A percentile compares a stretch with the other conserved stretches of the same genome.
Conservation (phyloP, 257 asterid genomes). For the Solanum chiquidenum region DNA sequence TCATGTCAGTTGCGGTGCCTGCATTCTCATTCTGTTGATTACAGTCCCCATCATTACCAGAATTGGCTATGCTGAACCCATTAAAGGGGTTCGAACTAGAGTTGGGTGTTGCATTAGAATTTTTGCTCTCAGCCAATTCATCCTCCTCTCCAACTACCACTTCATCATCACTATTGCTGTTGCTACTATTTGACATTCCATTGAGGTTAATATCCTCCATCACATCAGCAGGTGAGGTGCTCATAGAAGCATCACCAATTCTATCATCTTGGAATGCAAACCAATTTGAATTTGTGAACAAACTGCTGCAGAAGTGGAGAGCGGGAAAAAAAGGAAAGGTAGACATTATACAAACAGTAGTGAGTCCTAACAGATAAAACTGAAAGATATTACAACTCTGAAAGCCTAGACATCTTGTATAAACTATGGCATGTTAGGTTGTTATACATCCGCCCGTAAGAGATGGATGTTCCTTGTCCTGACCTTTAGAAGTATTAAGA, state of each 20-base stretch:
- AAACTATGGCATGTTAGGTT: background rate
- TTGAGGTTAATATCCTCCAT: constrained; percentile 52
- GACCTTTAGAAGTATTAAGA: background rate
- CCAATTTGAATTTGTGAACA: constrained; percentile 99
- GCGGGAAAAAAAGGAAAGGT: background rate
- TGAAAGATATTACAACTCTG: background rate
- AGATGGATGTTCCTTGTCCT: background rate
- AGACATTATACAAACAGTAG: background rate
- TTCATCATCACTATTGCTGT: constrained; percentile 68
- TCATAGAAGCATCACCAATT: constrained; percentile 35
- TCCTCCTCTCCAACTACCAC: constrained; percentile 89
- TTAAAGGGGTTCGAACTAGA: constrained; percentile 13
- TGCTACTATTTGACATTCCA: constrained; percentile 41
- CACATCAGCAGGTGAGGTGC: constrained; percentile 46
- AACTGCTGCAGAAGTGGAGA: constrained; percentile 38
- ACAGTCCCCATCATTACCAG: constrained; percentile 11
- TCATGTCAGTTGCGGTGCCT: constrained; percentile 30
- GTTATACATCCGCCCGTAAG: background rate
- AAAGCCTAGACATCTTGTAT: background rate
- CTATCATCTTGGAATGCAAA: constrained; percentile 91
- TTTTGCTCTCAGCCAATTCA: constrained; percentile 41
- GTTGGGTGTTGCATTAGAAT: constrained; percentile 24
- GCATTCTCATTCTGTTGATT: constrained; percentile 18
- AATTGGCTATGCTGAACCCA: constrained; percentile 16
- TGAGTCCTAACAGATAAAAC: background rate